phyloP scores from a whole-genome alignment of 208 protist genomes.

The Leishmania aethiopica region DNA sequence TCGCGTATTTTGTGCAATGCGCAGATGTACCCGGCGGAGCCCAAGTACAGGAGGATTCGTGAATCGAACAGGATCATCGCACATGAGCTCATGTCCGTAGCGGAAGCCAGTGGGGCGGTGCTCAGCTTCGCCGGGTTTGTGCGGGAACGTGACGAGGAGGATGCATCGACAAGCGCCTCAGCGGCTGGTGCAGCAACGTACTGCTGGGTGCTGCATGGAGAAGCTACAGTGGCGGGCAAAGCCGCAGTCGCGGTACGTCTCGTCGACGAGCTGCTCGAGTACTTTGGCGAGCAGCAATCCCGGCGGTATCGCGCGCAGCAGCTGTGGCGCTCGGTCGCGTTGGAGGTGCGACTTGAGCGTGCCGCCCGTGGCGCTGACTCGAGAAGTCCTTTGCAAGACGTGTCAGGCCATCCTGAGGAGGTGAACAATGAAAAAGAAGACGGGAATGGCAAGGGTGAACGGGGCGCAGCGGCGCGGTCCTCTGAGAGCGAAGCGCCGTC shows the following conservation, averaged over 20 bases:
- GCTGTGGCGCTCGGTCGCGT: slow-evolving; percentile 34
- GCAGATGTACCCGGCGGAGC: slow-evolving; percentile 34
- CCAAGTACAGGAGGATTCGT: slow-evolving; percentile 59
- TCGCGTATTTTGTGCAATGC: slow-evolving; percentile 59
- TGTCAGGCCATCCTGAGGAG: background rate
- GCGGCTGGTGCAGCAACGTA: background rate
- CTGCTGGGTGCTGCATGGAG: slow-evolving; percentile 20
- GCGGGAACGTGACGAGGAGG: background rate
- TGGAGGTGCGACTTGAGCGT: slow-evolving; percentile 65
- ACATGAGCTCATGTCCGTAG: slow-evolving; percentile 50
- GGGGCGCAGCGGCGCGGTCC: background rate
- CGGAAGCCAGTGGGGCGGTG: slow-evolving; percentile 39
- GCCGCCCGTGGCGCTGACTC: slow-evolving; percentile 15
- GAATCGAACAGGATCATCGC: slow-evolving; percentile 41
- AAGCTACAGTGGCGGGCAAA: background rate
- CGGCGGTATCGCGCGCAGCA: slow-evolving; percentile 30
- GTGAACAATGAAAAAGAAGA: background rate
- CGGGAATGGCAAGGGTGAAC: background rate
- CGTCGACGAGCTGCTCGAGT: slow-evolving; percentile 15
- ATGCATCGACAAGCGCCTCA: background rate
- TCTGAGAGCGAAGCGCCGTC: background rate
- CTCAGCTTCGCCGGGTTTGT: slow-evolving; percentile 54
- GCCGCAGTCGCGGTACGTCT: slow-evolving; percentile 2
- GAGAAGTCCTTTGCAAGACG: background rate
- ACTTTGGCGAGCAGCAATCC: slow-evolving; percentile 24